Base-by-base conservation (phyloP, 2,329 filamentous ascomycete genomes). In the Fusarium sp. region DNA sequence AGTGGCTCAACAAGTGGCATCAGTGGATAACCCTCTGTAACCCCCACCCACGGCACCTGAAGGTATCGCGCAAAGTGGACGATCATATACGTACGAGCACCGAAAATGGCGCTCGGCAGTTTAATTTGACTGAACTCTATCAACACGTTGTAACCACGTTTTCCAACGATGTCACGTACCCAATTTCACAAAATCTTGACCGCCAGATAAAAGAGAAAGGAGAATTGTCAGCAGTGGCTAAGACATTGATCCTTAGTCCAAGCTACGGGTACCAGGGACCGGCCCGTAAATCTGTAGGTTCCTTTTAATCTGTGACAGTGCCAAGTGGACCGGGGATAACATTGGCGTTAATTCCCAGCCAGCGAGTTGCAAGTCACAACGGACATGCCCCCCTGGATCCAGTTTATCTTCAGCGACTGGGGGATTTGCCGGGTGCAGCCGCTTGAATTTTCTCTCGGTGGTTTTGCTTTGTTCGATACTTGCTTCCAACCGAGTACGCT, bases 31-130 rank as follows among this genome's bases (percentile, higher is more conserved):
- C 41, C n/a, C 21, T 35, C 35, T 33, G 9, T 4, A 10, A 48
- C 39, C 57, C 37, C 57, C 57, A 54, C 37, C 15, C 18, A 27
- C n/a, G 21, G 35, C 27, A 31, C 31, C 27, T 41, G n/a, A 25
- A 16, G 25, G 33, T 52, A 38, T 54, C 46, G 35, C n/a, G 18
- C 46, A 35, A n/a, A 60, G 46, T 55, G 57, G 57, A 31, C 27
- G 35, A 18, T 44, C 23, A 5, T n/a, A n/a, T n/a, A n/a, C n/a
- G 59, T 58, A 49, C 37, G 35, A 64, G 14, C n/a, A 57, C 35
- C 31, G 41, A 42, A 65, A 66, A 49, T 48, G 29, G 41, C 25
- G 42, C 29, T 48, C 42, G 63, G 48, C 29, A 65, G 41, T 66
- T 66, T 16, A 33, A 42, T 42, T 25, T n/a, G 33, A n/a, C 10